These are phyloP conservation scores for Auricularia sp. DNA, from an alignment of 768 basidiomycete species.

Conservation along the genomic window DNA sequence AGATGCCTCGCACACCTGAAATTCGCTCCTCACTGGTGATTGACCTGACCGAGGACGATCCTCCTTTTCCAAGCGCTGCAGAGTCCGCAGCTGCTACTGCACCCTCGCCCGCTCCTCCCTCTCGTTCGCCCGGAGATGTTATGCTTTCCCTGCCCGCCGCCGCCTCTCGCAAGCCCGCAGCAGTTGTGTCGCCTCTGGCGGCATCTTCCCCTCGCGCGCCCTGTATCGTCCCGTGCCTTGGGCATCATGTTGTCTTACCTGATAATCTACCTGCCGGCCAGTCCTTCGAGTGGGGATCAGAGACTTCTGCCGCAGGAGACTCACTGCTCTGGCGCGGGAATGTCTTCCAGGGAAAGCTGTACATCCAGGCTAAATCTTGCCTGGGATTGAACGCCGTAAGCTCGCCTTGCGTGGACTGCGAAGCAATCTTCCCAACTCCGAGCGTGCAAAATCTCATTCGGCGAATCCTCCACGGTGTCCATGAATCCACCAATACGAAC, in stretches of 20 bases:
- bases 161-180: too few species aligned
- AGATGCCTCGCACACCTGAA: too few species aligned
- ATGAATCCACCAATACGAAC: not conserved
- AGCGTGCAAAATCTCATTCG: not conserved
- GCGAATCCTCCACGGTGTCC: not conserved
- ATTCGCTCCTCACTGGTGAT: too few species aligned
- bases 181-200: too few species aligned
- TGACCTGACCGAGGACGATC: too few species aligned
- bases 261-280: not conserved
- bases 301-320: not conserved
- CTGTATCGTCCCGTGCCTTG: not conserved
- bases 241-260: not conserved
- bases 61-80: too few species aligned
- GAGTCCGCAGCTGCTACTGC: too few species aligned
- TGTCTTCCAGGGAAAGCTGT: not conserved
- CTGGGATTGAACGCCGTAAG: not conserved
- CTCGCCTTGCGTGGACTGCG: not conserved
- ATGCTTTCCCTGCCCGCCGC: too few species aligned
- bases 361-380: not conserved
- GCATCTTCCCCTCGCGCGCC: too few species aligned
- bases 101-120: not conserved
- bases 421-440: not conserved
- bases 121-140: not conserved
- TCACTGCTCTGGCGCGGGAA: not conserved
- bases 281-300: not conserved